A percentile compares a stretch with the other conserved stretches of the same genome.
phyloP scores from a whole-genome alignment of 2,329 filamentous ascomycete genomes.

The Emergomyces pasteurianus region DNA sequence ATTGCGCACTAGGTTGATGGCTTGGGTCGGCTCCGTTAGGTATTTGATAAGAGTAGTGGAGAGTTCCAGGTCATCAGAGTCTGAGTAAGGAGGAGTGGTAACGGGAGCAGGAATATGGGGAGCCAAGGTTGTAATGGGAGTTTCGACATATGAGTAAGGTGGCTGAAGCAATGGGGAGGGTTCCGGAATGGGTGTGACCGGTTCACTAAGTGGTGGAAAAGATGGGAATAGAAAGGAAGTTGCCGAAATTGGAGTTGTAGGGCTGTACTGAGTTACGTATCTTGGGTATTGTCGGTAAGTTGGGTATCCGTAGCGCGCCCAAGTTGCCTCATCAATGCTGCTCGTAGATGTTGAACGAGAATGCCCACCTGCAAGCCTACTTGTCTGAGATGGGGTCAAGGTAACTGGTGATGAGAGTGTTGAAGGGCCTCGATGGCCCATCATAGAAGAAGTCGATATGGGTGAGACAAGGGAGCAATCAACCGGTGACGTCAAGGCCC shows the following conservation, averaged over 20 bases:
- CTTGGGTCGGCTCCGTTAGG: constrained; percentile 67
- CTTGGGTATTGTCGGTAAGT: constrained; percentile 65
- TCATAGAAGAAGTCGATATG: constrained; percentile 26
- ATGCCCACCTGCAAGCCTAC: constrained; percentile 29
- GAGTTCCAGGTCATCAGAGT: constrained; percentile 15
- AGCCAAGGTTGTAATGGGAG: neutral
- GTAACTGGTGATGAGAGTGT: constrained; percentile 54
- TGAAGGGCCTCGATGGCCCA: constrained; percentile 22
- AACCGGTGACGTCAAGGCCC: constrained; percentile 35
- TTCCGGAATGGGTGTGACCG: constrained; percentile 15
- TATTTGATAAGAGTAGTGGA: constrained; percentile 65
- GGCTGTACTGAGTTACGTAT: constrained; percentile 36
- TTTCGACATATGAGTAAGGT: constrained; percentile 24
- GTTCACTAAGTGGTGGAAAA: constrained; percentile 17
- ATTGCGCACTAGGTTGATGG: constrained; percentile 68
- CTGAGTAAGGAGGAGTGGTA: neutral
- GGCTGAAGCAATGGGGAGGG: constrained; percentile 16
- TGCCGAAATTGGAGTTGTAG: constrained; percentile 28
- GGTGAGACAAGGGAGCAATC: constrained; percentile 36
- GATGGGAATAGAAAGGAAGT: constrained; percentile 28
- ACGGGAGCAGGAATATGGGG: constrained; percentile 11
- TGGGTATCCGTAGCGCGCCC: constrained; percentile 68
- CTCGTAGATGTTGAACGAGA: constrained; percentile 54
- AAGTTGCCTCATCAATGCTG: constrained; percentile 52
- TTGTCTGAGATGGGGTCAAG: constrained; percentile 35